A percentile compares a stretch with the other conserved stretches of the same genome.
These are phyloP conservation scores for Nidula microcarpa DNA, from an alignment of 768 basidiomycete genomes.

Conservation along the genomic window DNA sequence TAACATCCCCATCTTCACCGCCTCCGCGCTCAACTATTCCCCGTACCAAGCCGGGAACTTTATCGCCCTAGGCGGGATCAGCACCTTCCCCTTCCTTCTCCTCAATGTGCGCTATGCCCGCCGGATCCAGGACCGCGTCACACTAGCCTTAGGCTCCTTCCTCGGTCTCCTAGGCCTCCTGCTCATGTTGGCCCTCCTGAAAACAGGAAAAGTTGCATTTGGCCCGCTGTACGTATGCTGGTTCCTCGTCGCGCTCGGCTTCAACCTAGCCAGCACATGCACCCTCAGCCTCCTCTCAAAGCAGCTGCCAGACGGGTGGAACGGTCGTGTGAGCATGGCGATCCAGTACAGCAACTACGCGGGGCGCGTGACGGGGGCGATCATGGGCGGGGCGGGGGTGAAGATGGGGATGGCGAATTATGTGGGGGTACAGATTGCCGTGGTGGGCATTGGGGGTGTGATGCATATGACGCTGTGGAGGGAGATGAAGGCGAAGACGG, in stretches of 20 bases:
- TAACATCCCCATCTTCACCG: slow-evolving; percentile 62
- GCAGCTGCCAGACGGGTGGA: slow-evolving; percentile 63
- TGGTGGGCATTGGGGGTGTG: slow-evolving; percentile 55
- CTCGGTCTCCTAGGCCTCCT: slow-evolving; percentile 52
- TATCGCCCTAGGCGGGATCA: slow-evolving; percentile 63
- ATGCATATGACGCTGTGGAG: slow-evolving; percentile 58
- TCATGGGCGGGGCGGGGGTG: slow-evolving; percentile 65
- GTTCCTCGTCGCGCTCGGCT: slow-evolving; percentile 66
- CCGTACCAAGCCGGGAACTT: slow-evolving; percentile 68
- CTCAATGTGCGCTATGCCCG: slow-evolving; percentile 54
- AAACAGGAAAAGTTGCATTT: slow-evolving; percentile 36
- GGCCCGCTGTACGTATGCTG: slow-evolving; percentile 46
- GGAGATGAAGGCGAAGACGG: slow-evolving; percentile 61
- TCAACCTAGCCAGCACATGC: slow-evolving; percentile 69
- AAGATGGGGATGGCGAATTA: slow-evolving; percentile 60
- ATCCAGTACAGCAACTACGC: slow-evolving; percentile 70
- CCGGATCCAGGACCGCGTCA: slow-evolving; percentile 57
- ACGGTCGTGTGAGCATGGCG: slow-evolving; percentile 47
- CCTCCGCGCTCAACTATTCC: slow-evolving; percentile 45
- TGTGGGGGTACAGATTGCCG: slow-evolving; percentile 54
- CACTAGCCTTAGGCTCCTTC: slow-evolving; percentile 48
- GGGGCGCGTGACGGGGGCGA: slow-evolving; percentile 62
- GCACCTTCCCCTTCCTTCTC: slow-evolving; percentile 65
- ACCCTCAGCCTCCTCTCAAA: slow-evolving; percentile 67
- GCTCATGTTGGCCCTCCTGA: slow-evolving; percentile 44